Evolutionary conservation across 495 filamentous ascomycete genomes (phyloP).

Genomic region (Lasiosphaeris hirsuta): DNA sequence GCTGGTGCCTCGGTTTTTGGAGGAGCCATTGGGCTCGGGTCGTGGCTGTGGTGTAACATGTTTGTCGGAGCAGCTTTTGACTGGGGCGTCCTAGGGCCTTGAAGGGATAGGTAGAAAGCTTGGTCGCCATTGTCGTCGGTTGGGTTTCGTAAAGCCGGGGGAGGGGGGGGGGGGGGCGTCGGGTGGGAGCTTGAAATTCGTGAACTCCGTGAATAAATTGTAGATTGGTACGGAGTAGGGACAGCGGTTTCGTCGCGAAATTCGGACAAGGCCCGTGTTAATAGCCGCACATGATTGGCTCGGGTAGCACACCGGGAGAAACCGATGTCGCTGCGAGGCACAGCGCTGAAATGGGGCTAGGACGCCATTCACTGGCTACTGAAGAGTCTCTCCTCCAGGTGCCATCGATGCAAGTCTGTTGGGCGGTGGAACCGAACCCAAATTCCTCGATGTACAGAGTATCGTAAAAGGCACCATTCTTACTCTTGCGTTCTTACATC

Average conservation of each 20-base stretch:
- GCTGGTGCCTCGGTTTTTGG: constrained; percentile 10
- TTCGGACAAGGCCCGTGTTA: neutral
- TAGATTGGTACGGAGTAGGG: too few species aligned
- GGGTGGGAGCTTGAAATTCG: neutral
- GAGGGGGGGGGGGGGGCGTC: too few species aligned
- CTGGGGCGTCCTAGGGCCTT: neutral
- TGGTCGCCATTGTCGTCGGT: neutral
- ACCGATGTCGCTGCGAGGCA: constrained; percentile 2
- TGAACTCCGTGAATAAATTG: too few species aligned
- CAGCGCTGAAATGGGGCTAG: neutral
- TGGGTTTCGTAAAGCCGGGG: neutral
- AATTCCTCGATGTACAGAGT: too few species aligned
- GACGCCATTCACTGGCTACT: neutral
- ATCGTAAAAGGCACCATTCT: too few species aligned
- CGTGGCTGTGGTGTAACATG: neutral
- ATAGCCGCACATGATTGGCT: neutral
- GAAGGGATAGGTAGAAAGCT: neutral
- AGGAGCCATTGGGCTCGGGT: constrained; percentile 4
- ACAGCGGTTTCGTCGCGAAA: neutral
- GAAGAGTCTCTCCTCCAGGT: neutral
- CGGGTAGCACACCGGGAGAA: neutral
- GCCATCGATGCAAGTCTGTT: neutral
- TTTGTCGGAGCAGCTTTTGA: neutral
- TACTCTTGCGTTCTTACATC: too few species aligned
- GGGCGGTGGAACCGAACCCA: neutral